These are phyloP conservation scores for Suhomyces atakaporum DNA, from an alignment of 1,139 yeast genomes.

Conservation along the genomic window DNA sequence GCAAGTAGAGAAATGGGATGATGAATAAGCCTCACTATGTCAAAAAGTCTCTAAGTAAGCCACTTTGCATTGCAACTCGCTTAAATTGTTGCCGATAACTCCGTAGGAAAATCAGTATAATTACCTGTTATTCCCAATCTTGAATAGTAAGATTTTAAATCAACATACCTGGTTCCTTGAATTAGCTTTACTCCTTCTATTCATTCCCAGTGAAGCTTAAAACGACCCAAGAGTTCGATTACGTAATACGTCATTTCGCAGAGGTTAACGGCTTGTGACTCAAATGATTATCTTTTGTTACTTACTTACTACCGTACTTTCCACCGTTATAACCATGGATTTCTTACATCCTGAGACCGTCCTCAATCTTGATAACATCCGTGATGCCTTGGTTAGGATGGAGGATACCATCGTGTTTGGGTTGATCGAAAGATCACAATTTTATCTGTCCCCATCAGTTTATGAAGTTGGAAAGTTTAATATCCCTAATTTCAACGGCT, in stretches of 20 bases:
- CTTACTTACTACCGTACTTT: background rate
- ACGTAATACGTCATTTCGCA: background rate
- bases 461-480: conserved; percentile 60
- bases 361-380: conserved; percentile 74
- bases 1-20: conserved; percentile 24
- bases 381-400: conserved; percentile 85
- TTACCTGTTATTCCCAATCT: no score
- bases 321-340: conserved; percentile 55
- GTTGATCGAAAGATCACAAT: conserved; percentile 90
- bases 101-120: no score
- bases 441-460: conserved; percentile 72
- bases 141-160: no score
- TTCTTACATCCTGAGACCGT: conserved; percentile 84
- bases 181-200: no score
- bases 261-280: background rate
- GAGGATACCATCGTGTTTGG: conserved; percentile 94
- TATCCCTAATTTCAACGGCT: conserved; percentile 72
- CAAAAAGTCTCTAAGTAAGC: no score
- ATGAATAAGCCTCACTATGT: no score
- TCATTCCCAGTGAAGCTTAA: no score
- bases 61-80: no score
- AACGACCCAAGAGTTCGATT: background rate
- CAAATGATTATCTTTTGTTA: no score
- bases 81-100: no score
- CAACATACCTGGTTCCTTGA: no score